Evolutionary conservation across 2,329 filamentous ascomycete genomes (phyloP).

Genomic region (Boeremia exigua): DNA sequence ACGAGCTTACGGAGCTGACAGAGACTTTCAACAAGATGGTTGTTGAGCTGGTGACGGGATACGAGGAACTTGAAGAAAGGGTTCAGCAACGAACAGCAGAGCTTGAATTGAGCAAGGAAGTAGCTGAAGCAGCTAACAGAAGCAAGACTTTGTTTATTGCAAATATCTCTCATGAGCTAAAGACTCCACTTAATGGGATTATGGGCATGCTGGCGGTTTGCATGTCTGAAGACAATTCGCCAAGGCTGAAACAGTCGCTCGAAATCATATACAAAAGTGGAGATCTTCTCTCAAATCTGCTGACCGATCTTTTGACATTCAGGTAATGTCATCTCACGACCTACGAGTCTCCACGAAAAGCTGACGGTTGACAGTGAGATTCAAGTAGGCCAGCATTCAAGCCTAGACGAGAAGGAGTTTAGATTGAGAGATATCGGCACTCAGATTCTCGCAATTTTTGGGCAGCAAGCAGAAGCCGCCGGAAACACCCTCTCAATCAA

Average conservation of each 20-base stretch:
- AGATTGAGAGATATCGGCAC: slow-evolving; percentile 78
- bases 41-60: slow-evolving; percentile 85
- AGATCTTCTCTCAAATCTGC: slow-evolving; percentile 80
- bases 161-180: slow-evolving; percentile 86
- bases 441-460: slow-evolving; percentile 87
- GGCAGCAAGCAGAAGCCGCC: slow-evolving; percentile 84
- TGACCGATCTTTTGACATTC: slow-evolving; percentile 89
- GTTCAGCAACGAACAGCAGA: slow-evolving; percentile 83
- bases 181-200: slow-evolving; percentile 94
- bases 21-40: slow-evolving; percentile 92
- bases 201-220: slow-evolving; percentile 92
- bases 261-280: slow-evolving; percentile 88
- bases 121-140: slow-evolving; percentile 91
- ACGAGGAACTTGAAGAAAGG: slow-evolving; percentile 80
- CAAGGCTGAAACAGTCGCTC: slow-evolving; percentile 79
- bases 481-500: slow-evolving; percentile 75
- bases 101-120: slow-evolving; percentile 85
- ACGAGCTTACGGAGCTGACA: slow-evolving; percentile 84
- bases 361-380: slow-evolving; percentile 68
- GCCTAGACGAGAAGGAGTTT: slow-evolving; percentile 84
- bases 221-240: slow-evolving; percentile 85
- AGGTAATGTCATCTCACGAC: slow-evolving; percentile 41
- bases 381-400: slow-evolving; percentile 84
- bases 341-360: background rate
- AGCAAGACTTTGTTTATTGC: slow-evolving; percentile 98